Percentiles rank a stretch among this genome's conserved stretches.
phyloP scores from a whole-genome alignment of 2,329 filamentous ascomycete species.

The Penicillium sp. region DNA sequence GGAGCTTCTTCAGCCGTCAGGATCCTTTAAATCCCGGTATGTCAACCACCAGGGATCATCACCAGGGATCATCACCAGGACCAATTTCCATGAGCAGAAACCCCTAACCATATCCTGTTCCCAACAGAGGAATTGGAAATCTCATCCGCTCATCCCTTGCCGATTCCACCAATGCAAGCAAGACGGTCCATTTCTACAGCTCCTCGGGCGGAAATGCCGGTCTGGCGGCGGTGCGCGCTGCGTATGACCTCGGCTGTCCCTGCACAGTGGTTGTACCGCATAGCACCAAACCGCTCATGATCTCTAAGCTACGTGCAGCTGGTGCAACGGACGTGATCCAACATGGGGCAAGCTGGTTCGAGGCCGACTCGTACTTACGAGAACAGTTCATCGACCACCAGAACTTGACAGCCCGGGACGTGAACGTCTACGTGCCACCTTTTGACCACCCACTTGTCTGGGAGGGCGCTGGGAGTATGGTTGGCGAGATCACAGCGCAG shows the following conservation, averaged over 20 bases:
- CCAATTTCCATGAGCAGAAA: background rate
- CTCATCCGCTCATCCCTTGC: constrained; percentile 31
- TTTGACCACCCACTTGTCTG: constrained; percentile 41
- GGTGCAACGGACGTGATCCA: constrained; percentile 64
- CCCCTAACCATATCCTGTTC: background rate
- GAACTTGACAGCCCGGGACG: background rate
- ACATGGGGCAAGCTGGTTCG: constrained; percentile 63
- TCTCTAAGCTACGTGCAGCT: constrained; percentile 63
- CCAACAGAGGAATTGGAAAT: constrained; percentile 37
- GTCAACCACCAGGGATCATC: background rate
- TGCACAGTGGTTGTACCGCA: constrained; percentile 71
- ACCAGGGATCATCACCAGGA: background rate
- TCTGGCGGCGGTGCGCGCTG: constrained; percentile 71
- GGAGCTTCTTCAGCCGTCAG: constrained; percentile 74
- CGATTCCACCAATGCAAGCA: constrained; percentile 25
- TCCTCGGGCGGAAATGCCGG: constrained; percentile 79
- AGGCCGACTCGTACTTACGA: constrained; percentile 65
- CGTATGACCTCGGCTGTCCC: constrained; percentile 58
- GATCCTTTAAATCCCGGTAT: constrained; percentile 73
- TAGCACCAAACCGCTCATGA: constrained; percentile 63
- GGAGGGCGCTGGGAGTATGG: constrained; percentile 36
- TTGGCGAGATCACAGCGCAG: constrained; percentile 38
- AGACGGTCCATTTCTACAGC: constrained; percentile 66
- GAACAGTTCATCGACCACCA: constrained; percentile 42
- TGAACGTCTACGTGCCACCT: constrained; percentile 36